A percentile compares a stretch with the other conserved stretches of the same genome.
Evolutionary conservation across 352 stramenopile genomes (phyloP).

Genomic region (Phytophthora multivora): DNA sequence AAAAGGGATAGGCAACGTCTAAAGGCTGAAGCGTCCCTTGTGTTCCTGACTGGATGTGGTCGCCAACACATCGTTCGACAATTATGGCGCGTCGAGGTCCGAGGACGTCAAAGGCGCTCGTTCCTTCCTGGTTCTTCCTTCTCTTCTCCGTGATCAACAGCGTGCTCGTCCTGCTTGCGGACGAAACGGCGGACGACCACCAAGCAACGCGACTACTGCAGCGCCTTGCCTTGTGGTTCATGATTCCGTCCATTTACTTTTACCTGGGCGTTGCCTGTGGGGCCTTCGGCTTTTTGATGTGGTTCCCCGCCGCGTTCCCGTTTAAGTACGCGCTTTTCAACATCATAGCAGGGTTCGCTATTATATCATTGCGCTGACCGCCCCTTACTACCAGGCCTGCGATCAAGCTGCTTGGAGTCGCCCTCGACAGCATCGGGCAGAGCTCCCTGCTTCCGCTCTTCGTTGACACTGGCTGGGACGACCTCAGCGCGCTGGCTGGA

Average conservation of each 20-base stretch:
- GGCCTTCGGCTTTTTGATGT: neutral
- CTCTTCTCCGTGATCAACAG: neutral
- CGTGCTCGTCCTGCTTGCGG: neutral
- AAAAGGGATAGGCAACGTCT: no score
- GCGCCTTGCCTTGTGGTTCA: neutral
- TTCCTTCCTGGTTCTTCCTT: neutral
- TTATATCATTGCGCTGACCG: neutral
- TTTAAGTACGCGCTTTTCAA: neutral
- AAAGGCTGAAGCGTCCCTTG: no score
- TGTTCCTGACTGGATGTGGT: neutral
- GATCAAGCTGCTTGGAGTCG: neutral
- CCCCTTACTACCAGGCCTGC: neutral
- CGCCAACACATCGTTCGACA: neutral
- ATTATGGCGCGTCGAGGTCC: neutral
- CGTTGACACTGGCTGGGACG: constrained; percentile 29
- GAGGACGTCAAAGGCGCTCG: neutral
- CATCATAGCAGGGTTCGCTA: neutral
- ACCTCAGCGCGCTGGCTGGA: constrained; percentile 20
- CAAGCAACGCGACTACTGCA: neutral
- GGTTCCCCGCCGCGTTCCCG: neutral
- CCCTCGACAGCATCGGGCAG: constrained; percentile 23
- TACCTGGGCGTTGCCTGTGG: neutral
- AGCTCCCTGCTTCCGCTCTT: constrained; percentile 9
- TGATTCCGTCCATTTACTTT: neutral
- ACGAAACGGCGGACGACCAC: neutral